Conservation (phyloP, 1,139 yeast species). For the Yamadazyma kanchanaburiensis region DNA sequence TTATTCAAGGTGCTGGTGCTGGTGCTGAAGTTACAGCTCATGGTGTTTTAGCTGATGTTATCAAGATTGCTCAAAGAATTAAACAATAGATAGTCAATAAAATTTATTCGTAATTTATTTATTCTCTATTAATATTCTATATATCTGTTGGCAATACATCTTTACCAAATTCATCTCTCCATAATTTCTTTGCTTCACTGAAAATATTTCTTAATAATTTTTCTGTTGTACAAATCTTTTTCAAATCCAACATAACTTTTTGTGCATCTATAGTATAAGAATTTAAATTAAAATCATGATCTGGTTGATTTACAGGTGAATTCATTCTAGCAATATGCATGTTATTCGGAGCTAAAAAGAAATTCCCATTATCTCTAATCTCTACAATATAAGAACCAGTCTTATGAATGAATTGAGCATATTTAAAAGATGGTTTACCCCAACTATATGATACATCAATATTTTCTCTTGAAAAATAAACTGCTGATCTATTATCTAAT, state of each 20-base stretch:
- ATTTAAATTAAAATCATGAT: conserved; percentile 19
- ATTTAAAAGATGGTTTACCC: conserved; percentile 83
- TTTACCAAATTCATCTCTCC: conserved; percentile 32
- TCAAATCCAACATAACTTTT: conserved; percentile 65
- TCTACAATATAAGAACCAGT: conserved; percentile 92
- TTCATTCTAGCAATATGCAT: conserved; percentile 66
- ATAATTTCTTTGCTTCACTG: conserved; percentile 52
- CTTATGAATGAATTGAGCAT: conserved; percentile 84
- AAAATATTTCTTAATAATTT: conserved; percentile 49
- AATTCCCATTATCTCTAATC: conserved; percentile 73
- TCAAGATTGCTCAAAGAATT: conserved; percentile 86
- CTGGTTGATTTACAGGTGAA: conserved; percentile 14
- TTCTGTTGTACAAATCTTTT: conserved; percentile 57
- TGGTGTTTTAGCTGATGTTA: conserved; percentile 91
- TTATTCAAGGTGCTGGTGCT: conserved; percentile 98
- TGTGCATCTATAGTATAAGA: conserved; percentile 57
- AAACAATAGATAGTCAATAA: conserved; percentile 26
- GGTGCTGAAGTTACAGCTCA: conserved; percentile 99
- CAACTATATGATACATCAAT: conserved; percentile 75
- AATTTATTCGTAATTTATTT: neutral
- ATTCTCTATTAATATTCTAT: conserved; percentile 3
- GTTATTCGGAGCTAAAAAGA: conserved; percentile 80
- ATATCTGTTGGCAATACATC: conserved; percentile 16
- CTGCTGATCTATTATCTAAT: conserved; percentile 77
- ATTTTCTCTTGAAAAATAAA: conserved; percentile 49